These are phyloP conservation scores for Rubia peregrina DNA, from an alignment of 305 asterid genomes.

Conservation along the genomic window DNA sequence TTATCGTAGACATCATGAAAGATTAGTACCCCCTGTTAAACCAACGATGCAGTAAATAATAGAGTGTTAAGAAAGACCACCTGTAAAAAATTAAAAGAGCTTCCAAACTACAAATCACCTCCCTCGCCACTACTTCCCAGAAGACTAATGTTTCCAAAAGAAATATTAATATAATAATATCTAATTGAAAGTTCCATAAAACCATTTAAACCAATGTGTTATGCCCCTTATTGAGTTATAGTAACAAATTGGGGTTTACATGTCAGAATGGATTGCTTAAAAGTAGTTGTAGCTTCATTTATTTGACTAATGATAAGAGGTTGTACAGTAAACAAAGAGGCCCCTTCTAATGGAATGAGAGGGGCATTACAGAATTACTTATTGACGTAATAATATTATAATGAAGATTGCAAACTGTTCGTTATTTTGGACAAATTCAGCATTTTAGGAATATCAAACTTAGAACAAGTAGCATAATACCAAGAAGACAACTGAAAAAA, in stretches of 20 bases:
- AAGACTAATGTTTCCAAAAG: background rate
- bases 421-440: background rate
- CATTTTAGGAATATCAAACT: background rate
- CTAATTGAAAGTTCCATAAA: background rate
- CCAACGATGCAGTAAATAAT: constrained; percentile 18
- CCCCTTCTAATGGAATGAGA: background rate
- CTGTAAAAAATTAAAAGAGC: background rate
- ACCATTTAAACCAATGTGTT: background rate
- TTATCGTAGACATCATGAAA: constrained; percentile 91
- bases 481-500: background rate
- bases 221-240: background rate
- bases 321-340: background rate
- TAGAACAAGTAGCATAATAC: background rate
- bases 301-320: background rate
- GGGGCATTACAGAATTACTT: background rate
- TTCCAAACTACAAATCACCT: background rate
- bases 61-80: constrained; percentile 2
- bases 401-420: background rate
- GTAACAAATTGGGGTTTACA: background rate
- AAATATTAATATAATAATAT: background rate
- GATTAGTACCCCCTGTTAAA: constrained; percentile 69
- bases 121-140: background rate
- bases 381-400: background rate
- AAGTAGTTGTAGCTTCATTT: background rate
- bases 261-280: background rate